Evolutionary conservation across 768 basidiomycete genomes (phyloP).

Genomic region (Pulveroboletus sp.): DNA sequence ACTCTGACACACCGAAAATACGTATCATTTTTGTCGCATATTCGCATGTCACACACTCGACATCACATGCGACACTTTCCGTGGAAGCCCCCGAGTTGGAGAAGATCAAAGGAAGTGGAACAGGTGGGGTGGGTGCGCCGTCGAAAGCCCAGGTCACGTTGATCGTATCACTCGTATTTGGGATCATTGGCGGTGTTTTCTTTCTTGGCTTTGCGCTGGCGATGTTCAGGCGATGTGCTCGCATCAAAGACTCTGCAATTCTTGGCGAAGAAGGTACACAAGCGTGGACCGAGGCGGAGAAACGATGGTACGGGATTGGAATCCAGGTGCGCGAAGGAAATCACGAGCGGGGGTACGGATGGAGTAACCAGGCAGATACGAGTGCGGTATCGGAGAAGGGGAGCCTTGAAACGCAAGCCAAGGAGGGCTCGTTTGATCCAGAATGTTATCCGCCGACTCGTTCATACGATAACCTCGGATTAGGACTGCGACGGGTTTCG

Average conservation of each 20-base stretch:
- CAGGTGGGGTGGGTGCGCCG: slow-evolving; percentile 36
- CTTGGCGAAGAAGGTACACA: slow-evolving; percentile 53
- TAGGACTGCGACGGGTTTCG: slow-evolving; percentile 48
- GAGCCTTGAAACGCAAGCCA: slow-evolving; percentile 27
- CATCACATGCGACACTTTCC: slow-evolving; percentile 58
- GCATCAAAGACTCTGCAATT: slow-evolving; percentile 57
- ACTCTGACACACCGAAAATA: slow-evolving; percentile 40
- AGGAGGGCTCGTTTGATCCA: slow-evolving; percentile 13
- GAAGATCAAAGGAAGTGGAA: slow-evolving; percentile 33
- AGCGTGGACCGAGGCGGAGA: slow-evolving; percentile 61
- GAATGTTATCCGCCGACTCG: slow-evolving; percentile 15
- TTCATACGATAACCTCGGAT: slow-evolving; percentile 28
- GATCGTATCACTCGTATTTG: slow-evolving; percentile 59
- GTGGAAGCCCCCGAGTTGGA: slow-evolving; percentile 41
- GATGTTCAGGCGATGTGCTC: slow-evolving; percentile 48
- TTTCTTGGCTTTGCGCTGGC: slow-evolving; percentile 53
- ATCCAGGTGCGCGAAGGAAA: slow-evolving; percentile 19
- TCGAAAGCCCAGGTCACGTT: slow-evolving; percentile 49
- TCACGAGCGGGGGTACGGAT: slow-evolving; percentile 27
- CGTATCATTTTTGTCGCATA: slow-evolving; percentile 63
- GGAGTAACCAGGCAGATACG: slow-evolving; percentile 27
- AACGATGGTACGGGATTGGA: slow-evolving; percentile 61
- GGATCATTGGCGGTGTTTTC: slow-evolving; percentile 54
- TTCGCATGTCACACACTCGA: slow-evolving; percentile 61
- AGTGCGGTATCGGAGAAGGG: slow-evolving; percentile 29